phyloP scores from a whole-genome alignment of 2,329 filamentous ascomycete species.

The Diaporthe batatas region DNA sequence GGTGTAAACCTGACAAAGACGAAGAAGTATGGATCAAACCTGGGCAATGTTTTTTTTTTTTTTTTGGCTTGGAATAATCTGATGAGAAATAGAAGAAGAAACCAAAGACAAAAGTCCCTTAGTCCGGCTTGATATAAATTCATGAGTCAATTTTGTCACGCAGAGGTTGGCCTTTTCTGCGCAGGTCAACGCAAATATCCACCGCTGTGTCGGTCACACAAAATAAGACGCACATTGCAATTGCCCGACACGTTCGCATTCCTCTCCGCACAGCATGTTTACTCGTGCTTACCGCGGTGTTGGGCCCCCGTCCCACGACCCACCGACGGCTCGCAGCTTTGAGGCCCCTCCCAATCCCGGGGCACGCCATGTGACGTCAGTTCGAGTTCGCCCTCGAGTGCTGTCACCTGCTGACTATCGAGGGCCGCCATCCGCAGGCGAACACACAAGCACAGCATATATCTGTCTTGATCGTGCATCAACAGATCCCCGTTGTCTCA shows the following conservation, averaged over 20 bases:
- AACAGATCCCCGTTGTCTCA: not conserved
- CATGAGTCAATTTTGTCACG: not conserved
- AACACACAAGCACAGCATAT: not conserved
- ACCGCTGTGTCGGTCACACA: not conserved
- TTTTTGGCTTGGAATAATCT: too few relatives aligned
- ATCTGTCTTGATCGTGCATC: not conserved
- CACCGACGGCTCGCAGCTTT: not conserved
- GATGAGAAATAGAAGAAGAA: not conserved
- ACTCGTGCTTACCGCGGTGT: not conserved
- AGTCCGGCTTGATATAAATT: not conserved
- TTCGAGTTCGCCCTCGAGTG: not conserved
- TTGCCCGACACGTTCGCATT: too few relatives aligned
- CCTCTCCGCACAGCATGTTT: not conserved
- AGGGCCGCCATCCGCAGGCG: conserved; percentile 3
- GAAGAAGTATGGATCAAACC: not conserved
- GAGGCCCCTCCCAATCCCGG: not conserved
- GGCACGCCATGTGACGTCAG: conserved; percentile 30
- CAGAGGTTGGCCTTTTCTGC: not conserved
- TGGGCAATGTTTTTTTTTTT: not conserved
- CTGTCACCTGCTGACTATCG: not conserved
- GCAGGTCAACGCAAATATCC: not conserved
- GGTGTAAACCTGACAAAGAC: not conserved
- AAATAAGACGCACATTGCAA: not conserved
- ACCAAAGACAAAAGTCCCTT: not conserved
- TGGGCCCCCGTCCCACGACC: not conserved